Evolutionary conservation across 306 rosid genomes (phyloP).

Genomic region (Adenanthera pavonina): DNA sequence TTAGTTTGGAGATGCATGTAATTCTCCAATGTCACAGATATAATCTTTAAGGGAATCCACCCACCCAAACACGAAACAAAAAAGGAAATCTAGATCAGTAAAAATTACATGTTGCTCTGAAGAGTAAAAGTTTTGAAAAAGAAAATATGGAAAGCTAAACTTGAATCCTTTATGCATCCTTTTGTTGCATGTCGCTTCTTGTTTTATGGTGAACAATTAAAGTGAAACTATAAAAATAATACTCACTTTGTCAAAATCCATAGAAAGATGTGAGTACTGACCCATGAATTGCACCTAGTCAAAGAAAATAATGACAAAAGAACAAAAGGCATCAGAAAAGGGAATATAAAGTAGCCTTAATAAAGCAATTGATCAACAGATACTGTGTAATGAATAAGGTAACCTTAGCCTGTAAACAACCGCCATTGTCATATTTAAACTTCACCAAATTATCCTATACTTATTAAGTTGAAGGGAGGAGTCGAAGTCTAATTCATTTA

Average conservation of each 20-base stretch:
- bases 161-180: constrained; percentile 25
- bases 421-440: constrained; percentile 10
- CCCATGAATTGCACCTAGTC: constrained; percentile 88
- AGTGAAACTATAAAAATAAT: constrained; percentile 36
- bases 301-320: constrained; percentile 33
- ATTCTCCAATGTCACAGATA: constrained; percentile 88
- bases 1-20: constrained; percentile 55
- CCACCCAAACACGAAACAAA: constrained; percentile 36
- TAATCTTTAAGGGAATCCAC: constrained; percentile 64
- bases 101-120: constrained; percentile 23
- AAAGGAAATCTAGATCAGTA: constrained; percentile 34
- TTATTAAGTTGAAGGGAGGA: not conserved
- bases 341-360: constrained; percentile 33
- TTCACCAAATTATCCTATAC: not conserved
- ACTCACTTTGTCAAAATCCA: constrained; percentile 95
- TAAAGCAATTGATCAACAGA: constrained; percentile 26
- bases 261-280: constrained; percentile 85
- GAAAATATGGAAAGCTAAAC: constrained; percentile 33
- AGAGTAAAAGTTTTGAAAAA: constrained; percentile 26
- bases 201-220: constrained; percentile 29
- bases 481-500: constrained; percentile 9
- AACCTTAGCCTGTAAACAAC: not conserved
- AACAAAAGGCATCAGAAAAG: constrained; percentile 40
- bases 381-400: constrained; percentile 31
- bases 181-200: constrained; percentile 35